Percentiles rank a stretch among this genome's conserved stretches.
phyloP scores from a whole-genome alignment of 2,329 filamentous ascomycete species.

The Gyromitra esculenta region DNA sequence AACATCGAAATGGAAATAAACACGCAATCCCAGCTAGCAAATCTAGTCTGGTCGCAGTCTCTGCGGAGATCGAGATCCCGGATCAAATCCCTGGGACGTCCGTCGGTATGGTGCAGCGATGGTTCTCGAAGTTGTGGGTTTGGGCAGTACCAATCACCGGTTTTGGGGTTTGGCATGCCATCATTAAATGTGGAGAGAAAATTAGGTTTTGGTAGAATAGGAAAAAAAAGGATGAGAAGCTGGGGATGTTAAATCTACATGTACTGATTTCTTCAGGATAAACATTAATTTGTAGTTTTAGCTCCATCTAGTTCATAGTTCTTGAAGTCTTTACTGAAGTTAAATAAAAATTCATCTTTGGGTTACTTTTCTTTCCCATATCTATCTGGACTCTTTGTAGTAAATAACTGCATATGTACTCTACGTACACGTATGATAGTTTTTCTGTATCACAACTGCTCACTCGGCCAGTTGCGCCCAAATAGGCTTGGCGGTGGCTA shows the following conservation, averaged over 20 bases:
- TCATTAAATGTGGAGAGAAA: conserved; percentile 5
- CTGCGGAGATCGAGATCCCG: background rate
- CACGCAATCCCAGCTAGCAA: background rate
- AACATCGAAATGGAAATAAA: background rate
- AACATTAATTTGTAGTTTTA: background rate
- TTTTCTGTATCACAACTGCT: conserved; percentile 7
- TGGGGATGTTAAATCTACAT: background rate
- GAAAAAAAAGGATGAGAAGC: background rate
- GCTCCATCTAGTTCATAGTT: background rate
- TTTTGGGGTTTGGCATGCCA: conserved; percentile 29
- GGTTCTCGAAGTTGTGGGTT: conserved; percentile 3
- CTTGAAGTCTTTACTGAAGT: no score
- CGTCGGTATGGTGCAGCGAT: background rate
- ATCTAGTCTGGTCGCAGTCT: background rate
- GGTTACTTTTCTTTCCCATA: no score
- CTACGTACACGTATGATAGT: background rate
- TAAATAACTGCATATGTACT: no score
- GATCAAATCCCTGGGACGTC: background rate
- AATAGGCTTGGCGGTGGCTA: conserved; percentile 31
- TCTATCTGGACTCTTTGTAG: no score
- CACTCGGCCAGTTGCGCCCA: conserved; percentile 12
- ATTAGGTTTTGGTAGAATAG: background rate
- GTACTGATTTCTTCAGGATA: background rate
- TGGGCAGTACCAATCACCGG: conserved; percentile 13
- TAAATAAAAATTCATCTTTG: no score